Evolutionary conservation across 2,329 filamentous ascomycete genomes (phyloP), one percentile per base, ranked within the genome.

Genomic region (Raffaelea arxii): DNA sequence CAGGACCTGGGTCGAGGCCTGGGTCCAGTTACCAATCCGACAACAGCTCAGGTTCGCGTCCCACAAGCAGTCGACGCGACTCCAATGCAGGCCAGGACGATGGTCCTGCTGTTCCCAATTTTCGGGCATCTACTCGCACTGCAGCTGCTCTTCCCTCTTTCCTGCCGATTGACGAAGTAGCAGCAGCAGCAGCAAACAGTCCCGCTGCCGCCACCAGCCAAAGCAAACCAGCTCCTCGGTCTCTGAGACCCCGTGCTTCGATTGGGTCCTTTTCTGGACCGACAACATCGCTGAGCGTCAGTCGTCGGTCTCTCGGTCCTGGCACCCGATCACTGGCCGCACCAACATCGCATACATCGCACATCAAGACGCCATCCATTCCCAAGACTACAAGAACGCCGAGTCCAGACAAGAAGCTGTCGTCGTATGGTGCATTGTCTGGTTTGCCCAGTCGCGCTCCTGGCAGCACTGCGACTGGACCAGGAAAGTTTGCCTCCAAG

Each of bases 1-100:
- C n/a, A n/a, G n/a, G n/a, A n/a, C n/a, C n/a, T n/a, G n/a, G n/a
- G n/a, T n/a, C n/a, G n/a, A n/a, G n/a, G n/a, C 74, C 74, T 3
- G 67, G 69, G 57, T 87, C 62, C 53, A 84, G 66, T 69, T 82
- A 66, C 70, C 83, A 61, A 58, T 80, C 62, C 65, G 85, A 68
- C 66, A 43, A 44, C 45, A 74, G 58, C 54, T 84, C 72, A 16
- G 64, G 66, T 0, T 73, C 73, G 21, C 69, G 70, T 25, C 71
- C 70, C 32, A 65, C 66, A 4, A 78, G 72, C 55, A 70, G 77
- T 21, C 77, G 72, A 7, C 72, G 74, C 9, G 10, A 10, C 2
- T 79, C 78, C 3, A 75, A 71, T 55, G 69, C 67, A 27, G 77
- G 65, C 50, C 71, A 60, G 54, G 67, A 60, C 54, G 75, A 66